Evolutionary conservation across 352 stramenopile species (phyloP), one percentile per base, ranked within the genome.

Genomic region (Pythium periplocum): DNA sequence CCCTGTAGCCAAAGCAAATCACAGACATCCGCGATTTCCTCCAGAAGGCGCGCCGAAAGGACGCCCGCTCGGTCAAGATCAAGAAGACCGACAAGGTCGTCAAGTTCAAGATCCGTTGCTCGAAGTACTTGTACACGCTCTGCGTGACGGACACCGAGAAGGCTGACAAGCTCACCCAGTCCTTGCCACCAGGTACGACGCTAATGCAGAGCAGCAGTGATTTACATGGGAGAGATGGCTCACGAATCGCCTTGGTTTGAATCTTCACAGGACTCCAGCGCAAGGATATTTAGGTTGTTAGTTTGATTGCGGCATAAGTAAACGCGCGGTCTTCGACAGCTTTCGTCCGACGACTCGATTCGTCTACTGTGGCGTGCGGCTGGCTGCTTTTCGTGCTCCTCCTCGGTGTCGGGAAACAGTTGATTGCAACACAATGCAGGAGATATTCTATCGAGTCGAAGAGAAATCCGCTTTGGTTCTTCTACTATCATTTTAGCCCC

Each of bases 51-150:
- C 93, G 96, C 71, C 79, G 96, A 86, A 96, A 96, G 78, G 93
- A 98, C 88, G 97, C 97, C 66, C 97, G 96, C 67, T 97, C 97
- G 61, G 96, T 99, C 45, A 99, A 99, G 84, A 99, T 99, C 74
- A 98, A 98, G 81, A 99, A 99, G 93, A 90, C 87, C 62, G 80
- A 88, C 65, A 78, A 92, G 73, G 87, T 98, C 55, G 97, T 97
- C 74, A 99, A 99, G 90, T 99, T 99, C 90, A 99, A 99, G 90
- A 99, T 99, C 75, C 94, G 97, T 69, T 99, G 97, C 95, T 98
- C 88, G 68, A 96, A 95, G 76, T 98, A 98, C 76, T 85, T 99
- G 67, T 99, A 99, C 87, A 99, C 97, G 55, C 83, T 99, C 35
- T 96, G 95, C 59, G 96, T 99, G 52, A 96, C 87, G 44, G 97